phyloP scores from a whole-genome alignment of 1,284 basidiomycete species.

The Sporisorium iseilematis-ciliati region DNA sequence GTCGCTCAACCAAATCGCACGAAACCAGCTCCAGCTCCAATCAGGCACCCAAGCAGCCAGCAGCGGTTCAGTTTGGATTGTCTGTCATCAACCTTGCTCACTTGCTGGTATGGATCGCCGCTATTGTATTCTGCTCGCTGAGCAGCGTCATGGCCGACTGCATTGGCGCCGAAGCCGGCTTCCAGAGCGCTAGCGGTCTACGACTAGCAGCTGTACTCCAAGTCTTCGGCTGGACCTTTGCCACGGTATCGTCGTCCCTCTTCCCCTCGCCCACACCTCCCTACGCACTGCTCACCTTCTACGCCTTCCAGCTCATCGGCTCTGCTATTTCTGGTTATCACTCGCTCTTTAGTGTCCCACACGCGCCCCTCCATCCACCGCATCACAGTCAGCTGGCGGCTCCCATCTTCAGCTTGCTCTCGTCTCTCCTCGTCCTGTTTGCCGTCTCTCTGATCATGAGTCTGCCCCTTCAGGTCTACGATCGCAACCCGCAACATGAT shows the following conservation, averaged over 20 bases:
- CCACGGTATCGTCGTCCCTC: conserved; percentile 6
- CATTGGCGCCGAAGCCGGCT: conserved; percentile 21
- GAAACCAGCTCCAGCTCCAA: background rate
- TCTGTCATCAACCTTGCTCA: conserved; percentile 21
- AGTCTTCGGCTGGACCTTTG: conserved; percentile 24
- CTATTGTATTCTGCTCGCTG: conserved; percentile 5
- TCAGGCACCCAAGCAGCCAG: conserved; percentile 13
- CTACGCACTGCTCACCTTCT: conserved; percentile 27
- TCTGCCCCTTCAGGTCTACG: conserved; percentile 42
- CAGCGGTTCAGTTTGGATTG: conserved; percentile 15
- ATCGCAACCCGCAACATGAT: conserved; percentile 30
- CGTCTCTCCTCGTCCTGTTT: conserved; percentile 3
- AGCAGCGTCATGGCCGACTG: background rate
- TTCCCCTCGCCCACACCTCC: conserved; percentile 33
- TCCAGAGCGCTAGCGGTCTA: conserved; percentile 4
- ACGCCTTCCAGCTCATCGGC: conserved; percentile 15
- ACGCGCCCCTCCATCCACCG: conserved; percentile 18
- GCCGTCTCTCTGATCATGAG: conserved; percentile 23
- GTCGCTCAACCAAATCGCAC: background rate
- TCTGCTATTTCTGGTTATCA: conserved; percentile 18
- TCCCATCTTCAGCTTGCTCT: conserved; percentile 25
- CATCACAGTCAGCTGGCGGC: conserved; percentile 19
- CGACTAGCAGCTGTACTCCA: conserved; percentile 21
- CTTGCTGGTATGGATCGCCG: conserved; percentile 21
- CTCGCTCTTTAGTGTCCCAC: conserved; percentile 20